These are phyloP conservation scores for Vaccinium darrowii DNA, from an alignment of 148 eudicot species.

Conservation along the genomic window DNA sequence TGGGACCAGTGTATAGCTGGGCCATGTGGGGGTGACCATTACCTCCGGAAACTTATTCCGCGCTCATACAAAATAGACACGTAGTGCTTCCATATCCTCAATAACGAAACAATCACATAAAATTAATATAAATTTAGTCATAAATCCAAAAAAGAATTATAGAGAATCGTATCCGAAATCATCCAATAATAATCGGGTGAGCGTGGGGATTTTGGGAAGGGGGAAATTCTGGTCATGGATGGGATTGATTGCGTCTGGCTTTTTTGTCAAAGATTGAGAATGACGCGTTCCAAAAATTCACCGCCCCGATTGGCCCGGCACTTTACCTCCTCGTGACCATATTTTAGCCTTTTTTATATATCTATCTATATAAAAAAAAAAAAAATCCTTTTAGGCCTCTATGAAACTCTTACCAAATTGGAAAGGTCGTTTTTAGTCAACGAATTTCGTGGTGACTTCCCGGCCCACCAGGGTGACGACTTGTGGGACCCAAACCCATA, in stretches of 20 bases:
- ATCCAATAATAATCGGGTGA: background rate
- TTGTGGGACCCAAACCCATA: background rate
- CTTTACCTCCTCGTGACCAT: background rate
- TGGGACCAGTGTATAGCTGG: background rate
- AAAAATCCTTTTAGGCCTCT: background rate
- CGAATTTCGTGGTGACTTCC: background rate
- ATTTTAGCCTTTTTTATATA: background rate
- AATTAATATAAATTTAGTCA: no score
- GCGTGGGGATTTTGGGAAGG: background rate
- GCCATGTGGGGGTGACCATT: no score
- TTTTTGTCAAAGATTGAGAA: conserved; percentile 21
- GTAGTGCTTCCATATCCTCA: no score
- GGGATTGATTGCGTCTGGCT: conserved; percentile 10
- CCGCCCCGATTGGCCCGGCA: conserved; percentile 27
- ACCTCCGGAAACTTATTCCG: no score
- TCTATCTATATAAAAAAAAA: no score
- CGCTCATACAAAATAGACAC: no score
- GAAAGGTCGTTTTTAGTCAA: conserved; percentile 6
- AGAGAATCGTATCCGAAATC: no score
- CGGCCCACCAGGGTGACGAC: background rate
- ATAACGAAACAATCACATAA: no score
- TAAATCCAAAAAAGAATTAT: no score
- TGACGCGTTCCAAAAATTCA: conserved; percentile 24
- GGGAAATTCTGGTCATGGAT: background rate
- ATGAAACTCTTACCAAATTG: background rate